Base-by-base conservation (phyloP, 2,329 filamentous ascomycete genomes). In the Akanthomyces uredinophilus region DNA sequence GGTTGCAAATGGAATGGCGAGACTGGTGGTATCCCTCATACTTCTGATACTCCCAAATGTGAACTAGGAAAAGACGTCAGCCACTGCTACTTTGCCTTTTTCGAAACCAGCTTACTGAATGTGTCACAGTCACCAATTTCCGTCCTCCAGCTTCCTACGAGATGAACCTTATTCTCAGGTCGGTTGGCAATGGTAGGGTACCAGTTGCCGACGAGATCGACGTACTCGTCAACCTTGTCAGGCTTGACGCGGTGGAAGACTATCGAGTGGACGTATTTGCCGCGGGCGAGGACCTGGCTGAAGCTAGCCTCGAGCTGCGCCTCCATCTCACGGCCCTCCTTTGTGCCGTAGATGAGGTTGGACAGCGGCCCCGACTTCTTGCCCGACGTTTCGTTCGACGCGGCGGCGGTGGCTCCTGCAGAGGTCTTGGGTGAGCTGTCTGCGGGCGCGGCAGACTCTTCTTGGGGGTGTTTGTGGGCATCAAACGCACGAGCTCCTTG, bases 41-140 rank as follows among this genome's bases (percentile, higher is more conserved):
- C 70, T 93, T 89, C 77, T 98, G 93, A 76, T 99, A 99, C 77
- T 99, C 95, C 95, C 95, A 99, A 71, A 99, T 99, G 75, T 99
- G 95, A 56, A 99, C 95, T 98, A 69, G 58, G n/a, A 22, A 50
- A 20, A 46, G 22, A 55, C 61, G 16, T 69, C 52, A 68, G 66
- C 56, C 49, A 56, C 16, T 46, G 41, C 13, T 39, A 5, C 11
- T 22, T 22, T 16, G 8, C 10, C 22, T 29, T 14, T 18, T 11
- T 5, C 29, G n/a, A 22, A n/a, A 20, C 50, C 39, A 41, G 75
- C 85, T 65, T 84, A 96, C 93, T 87, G 78, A 99, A 99, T 0
- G 93, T 97, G 72, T 99, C 92, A 74, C 92, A 96, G 70, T 99
- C 94, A 65, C 95, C 95, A 57, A 99, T 93, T 75, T 99, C 95